phyloP scores from a whole-genome alignment of 345 rosid species.

The Populus pruinosa region DNA sequence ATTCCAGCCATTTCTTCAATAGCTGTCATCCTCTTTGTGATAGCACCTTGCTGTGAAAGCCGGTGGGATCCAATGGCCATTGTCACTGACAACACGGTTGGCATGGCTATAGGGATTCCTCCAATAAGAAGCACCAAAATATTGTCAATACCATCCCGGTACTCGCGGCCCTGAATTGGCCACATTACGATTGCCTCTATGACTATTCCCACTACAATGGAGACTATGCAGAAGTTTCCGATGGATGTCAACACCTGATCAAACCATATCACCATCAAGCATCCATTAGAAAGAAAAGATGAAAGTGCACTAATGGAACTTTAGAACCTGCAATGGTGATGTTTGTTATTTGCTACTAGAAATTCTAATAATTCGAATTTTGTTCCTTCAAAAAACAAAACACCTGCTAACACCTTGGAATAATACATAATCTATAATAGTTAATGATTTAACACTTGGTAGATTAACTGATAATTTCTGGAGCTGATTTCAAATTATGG shows the following conservation, averaged over 20 bases:
- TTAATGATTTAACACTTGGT: too few species aligned
- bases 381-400: background rate
- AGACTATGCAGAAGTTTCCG: conserved; percentile 84
- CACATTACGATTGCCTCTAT: conserved; percentile 72
- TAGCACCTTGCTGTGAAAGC: conserved; percentile 78
- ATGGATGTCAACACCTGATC: conserved; percentile 71
- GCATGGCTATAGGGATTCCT: conserved; percentile 94
- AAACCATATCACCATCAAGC: conserved; percentile 10
- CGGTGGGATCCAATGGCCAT: conserved; percentile 90
- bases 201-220: conserved; percentile 60
- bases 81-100: conserved; percentile 79
- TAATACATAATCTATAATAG: background rate
- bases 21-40: conserved; percentile 87
- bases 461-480: background rate
- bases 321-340: background rate
- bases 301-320: background rate
- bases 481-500: background rate
- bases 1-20: conserved; percentile 94
- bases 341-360: background rate
- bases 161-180: conserved; percentile 65
- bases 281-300: background rate
- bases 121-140: conserved; percentile 80
- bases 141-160: conserved; percentile 73
- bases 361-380: background rate
- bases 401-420: background rate